These are phyloP conservation scores for Mycena vulgaris DNA, from an alignment of 768 basidiomycete genomes.

Conservation along the genomic window DNA sequence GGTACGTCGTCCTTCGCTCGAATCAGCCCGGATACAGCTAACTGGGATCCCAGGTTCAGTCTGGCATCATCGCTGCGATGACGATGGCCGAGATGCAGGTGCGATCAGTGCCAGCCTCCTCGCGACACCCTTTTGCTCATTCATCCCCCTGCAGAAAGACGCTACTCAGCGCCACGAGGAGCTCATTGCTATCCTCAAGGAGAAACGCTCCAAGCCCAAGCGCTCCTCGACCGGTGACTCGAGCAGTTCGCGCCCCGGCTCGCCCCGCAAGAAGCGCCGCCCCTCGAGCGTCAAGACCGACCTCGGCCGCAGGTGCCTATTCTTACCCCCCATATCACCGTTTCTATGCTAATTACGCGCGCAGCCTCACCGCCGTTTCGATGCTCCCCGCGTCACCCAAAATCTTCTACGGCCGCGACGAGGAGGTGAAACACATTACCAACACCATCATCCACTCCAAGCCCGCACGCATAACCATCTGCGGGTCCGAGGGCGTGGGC, in stretches of 20 bases:
- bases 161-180: conserved; percentile 29
- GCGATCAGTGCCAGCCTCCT: background rate
- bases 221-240: conserved; percentile 6
- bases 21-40: background rate
- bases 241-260: background rate
- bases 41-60: conserved; percentile 25
- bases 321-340: background rate
- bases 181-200: conserved; percentile 33
- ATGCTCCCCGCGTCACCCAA: conserved; percentile 33
- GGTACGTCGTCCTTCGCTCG: conserved; percentile 2
- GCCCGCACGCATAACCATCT: conserved; percentile 23
- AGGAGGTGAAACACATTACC: conserved; percentile 25
- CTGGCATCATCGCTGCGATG: conserved; percentile 32
- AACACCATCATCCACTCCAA: conserved; percentile 15
- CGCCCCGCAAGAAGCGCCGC: conserved; percentile 22
- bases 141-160: conserved; percentile 29
- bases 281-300: conserved; percentile 1
- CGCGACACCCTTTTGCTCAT: background rate
- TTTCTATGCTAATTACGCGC: background rate
- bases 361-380: background rate
- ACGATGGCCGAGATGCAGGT: conserved; percentile 37
- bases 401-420: conserved; percentile 32
- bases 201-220: conserved; percentile 18
- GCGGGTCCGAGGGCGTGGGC: conserved; percentile 23
- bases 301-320: conserved; percentile 4